These are phyloP conservation scores for Candida corydali DNA, from an alignment of 805 yeast genomes.

Conservation along the genomic window DNA sequence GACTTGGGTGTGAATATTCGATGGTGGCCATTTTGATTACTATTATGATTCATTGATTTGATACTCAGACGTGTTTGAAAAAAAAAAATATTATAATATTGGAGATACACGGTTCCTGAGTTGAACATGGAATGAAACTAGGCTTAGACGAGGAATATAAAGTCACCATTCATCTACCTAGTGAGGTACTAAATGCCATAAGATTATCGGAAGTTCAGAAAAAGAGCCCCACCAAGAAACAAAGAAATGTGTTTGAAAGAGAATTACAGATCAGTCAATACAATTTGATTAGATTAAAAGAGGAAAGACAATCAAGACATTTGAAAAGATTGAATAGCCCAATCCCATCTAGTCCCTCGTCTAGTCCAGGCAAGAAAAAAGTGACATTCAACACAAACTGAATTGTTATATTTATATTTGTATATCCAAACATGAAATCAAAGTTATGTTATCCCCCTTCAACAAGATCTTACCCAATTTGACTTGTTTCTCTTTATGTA, in stretches of 20 bases:
- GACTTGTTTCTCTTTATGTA: constrained; percentile 51
- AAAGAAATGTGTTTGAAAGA: constrained; percentile 11
- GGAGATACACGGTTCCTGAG: too few species aligned
- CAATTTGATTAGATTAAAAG: constrained; percentile 19
- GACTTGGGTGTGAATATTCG: not conserved
- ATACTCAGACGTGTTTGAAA: constrained; percentile 4
- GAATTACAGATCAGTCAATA: constrained; percentile 24
- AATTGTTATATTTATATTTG: constrained; percentile 9
- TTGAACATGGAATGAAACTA: constrained; percentile 1
- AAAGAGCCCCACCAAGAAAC: constrained; percentile 12
- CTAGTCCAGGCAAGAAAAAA: constrained; percentile 17
- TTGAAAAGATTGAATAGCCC: constrained; percentile 6
- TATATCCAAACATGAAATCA: constrained; percentile 47
- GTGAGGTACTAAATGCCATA: constrained; percentile 6
- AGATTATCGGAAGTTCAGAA: constrained; percentile 4
- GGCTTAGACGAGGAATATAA: not conserved
- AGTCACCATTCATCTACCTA: not conserved
- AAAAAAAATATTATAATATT: not conserved
- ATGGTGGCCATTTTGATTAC: not conserved
- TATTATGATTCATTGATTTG: not conserved
- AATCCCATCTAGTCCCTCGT: constrained; percentile 10
- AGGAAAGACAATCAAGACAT: constrained; percentile 23
- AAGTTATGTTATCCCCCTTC: constrained; percentile 91
- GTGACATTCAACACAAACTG: constrained; percentile 19
- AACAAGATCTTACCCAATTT: constrained; percentile 71